phyloP scores from a whole-genome alignment of 805 yeast species.

The Kazachstania viticola region DNA sequence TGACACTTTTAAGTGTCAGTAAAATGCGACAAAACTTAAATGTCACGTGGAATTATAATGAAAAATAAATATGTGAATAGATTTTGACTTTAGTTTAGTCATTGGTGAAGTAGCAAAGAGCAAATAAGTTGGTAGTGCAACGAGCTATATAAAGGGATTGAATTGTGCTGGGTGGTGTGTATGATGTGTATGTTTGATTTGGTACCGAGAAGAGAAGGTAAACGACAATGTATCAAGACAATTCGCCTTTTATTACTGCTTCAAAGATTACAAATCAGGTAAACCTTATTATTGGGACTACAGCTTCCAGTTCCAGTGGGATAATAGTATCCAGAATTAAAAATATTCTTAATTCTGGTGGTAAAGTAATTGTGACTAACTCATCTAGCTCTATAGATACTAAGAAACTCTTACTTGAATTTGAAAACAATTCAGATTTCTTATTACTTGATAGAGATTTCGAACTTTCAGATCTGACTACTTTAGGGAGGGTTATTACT shows the following conservation, averaged over 20 bases:
- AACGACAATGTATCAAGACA: background rate
- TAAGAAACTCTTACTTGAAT: slow-evolving; percentile 13
- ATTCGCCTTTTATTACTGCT: slow-evolving; percentile 31
- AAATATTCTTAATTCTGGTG: slow-evolving; percentile 42
- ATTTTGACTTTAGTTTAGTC: too few relatives aligned
- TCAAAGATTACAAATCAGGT: slow-evolving; percentile 37
- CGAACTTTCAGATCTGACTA: slow-evolving; percentile 34
- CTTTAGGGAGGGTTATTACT: slow-evolving; percentile 52
- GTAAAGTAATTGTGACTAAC: slow-evolving; percentile 38
- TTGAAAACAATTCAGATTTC: slow-evolving; percentile 18
- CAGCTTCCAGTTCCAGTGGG: slow-evolving; percentile 8
- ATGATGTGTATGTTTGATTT: too few relatives aligned
- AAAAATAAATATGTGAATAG: too few relatives aligned
- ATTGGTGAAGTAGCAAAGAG: too few relatives aligned
- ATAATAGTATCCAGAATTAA: slow-evolving; percentile 33
- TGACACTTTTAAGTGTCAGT: too few relatives aligned
- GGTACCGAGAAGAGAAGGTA: too few relatives aligned
- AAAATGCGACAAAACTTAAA: too few relatives aligned
- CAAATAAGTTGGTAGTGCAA: too few relatives aligned
- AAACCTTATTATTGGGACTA: slow-evolving; percentile 46
- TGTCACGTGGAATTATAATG: too few relatives aligned
- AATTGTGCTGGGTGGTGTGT: too few relatives aligned
- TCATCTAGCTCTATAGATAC: slow-evolving; percentile 18
- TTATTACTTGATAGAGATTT: slow-evolving; percentile 27
- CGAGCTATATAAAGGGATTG: too few relatives aligned